These are phyloP conservation scores for Psidium guajava DNA, from an alignment of 345 rosid genomes.

Conservation along the genomic window DNA sequence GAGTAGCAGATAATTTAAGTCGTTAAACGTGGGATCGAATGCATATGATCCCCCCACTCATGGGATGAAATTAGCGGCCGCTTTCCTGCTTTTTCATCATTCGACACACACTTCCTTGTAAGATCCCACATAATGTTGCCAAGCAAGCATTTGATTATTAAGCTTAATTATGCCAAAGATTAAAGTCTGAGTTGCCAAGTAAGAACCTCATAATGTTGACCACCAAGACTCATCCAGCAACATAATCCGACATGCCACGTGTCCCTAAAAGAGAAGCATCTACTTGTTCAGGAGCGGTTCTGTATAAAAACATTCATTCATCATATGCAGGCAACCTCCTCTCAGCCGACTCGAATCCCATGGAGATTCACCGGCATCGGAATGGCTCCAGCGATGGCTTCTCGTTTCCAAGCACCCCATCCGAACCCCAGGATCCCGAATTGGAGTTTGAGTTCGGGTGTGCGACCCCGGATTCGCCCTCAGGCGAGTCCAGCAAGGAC, in stretches of 20 bases:
- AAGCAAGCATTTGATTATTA: background rate
- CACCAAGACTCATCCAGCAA: background rate
- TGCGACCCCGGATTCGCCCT: constrained; percentile 49
- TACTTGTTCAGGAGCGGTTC: background rate
- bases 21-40: background rate
- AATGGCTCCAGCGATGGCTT: constrained; percentile 17
- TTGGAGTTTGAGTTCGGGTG: constrained; percentile 67
- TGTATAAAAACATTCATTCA: background rate
- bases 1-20: background rate
- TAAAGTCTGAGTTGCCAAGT: background rate
- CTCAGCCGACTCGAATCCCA: background rate
- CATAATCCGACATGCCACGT: background rate
- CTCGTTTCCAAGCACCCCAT: constrained; percentile 36
- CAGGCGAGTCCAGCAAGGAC: constrained; percentile 8
- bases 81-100: constrained; percentile 2
- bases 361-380: constrained; percentile 17
- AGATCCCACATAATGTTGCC: constrained; percentile 2
- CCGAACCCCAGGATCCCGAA: constrained; percentile 11
- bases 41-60: background rate
- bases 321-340: background rate
- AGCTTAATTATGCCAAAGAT: background rate
- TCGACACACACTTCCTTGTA: constrained; percentile 5
- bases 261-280: background rate
- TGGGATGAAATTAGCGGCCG: background rate
- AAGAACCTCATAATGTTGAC: constrained; percentile 4